These are phyloP conservation scores for Pichia sporocuriosa DNA, from an alignment of 805 yeast species.

Conservation along the genomic window DNA sequence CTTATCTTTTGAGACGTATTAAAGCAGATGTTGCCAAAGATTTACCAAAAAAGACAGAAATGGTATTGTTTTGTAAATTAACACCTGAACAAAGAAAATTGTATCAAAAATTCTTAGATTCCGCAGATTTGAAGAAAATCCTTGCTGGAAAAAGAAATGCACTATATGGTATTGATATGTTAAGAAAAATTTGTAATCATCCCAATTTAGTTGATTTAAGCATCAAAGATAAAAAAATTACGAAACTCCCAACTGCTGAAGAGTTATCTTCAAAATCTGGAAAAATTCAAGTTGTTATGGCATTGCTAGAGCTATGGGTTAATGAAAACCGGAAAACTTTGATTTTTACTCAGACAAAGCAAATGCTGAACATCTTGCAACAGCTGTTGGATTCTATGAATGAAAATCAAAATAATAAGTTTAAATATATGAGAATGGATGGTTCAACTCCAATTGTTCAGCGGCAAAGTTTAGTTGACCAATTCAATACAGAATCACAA, in stretches of 20 bases:
- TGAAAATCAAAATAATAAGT: slow-evolving; percentile 19
- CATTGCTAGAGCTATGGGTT: slow-evolving; percentile 70
- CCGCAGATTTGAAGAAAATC: slow-evolving; percentile 69
- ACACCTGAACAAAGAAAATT: slow-evolving; percentile 69
- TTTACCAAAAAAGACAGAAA: slow-evolving; percentile 85
- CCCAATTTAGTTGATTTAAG: slow-evolving; percentile 71
- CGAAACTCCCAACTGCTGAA: slow-evolving; percentile 23
- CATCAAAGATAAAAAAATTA: slow-evolving; percentile 20
- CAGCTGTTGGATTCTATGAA: slow-evolving; percentile 44
- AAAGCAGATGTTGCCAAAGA: slow-evolving; percentile 95
- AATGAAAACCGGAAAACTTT: slow-evolving; percentile 70
- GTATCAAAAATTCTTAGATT: slow-evolving; percentile 66
- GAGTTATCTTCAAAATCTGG: slow-evolving; percentile 54
- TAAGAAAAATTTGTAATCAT: slow-evolving; percentile 92
- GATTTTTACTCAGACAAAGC: slow-evolving; percentile 87
- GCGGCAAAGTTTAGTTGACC: slow-evolving; percentile 76
- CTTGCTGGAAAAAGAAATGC: slow-evolving; percentile 73
- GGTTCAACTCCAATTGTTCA: slow-evolving; percentile 78
- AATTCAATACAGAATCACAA: slow-evolving; percentile 56
- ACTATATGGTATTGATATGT: slow-evolving; percentile 80
- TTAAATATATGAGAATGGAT: slow-evolving; percentile 79
- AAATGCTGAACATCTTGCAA: slow-evolving; percentile 87
- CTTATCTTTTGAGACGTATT: slow-evolving; percentile 79
- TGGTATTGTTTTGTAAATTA: slow-evolving; percentile 85
- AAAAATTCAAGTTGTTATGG: slow-evolving; percentile 81